A percentile compares a stretch with the other conserved stretches of the same genome.
phyloP scores from a whole-genome alignment of 2,329 filamentous ascomycete genomes.

The Stromatinia cepivora region DNA sequence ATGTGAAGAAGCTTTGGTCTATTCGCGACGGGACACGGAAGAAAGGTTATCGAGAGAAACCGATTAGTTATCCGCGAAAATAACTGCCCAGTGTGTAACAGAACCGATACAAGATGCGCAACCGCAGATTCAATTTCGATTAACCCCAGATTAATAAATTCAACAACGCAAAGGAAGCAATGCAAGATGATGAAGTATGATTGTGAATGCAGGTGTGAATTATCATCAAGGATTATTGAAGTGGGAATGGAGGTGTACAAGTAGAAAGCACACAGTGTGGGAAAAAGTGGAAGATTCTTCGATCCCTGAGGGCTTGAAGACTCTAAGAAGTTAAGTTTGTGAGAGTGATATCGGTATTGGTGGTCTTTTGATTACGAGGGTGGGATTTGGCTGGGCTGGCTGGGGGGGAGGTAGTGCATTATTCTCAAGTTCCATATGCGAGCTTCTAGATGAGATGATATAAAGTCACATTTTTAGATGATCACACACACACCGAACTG shows the following conservation, averaged over 20 bases:
- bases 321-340: not conserved
- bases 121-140: not conserved
- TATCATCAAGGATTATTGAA: conserved; percentile 7
- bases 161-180: conserved; percentile 11
- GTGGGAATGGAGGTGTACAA: not conserved
- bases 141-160: conserved; percentile 6
- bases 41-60: conserved; percentile 11
- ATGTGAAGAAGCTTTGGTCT: conserved; percentile 12
- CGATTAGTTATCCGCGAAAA: conserved; percentile 1
- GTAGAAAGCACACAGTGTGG: not conserved
- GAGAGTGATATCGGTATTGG: not conserved
- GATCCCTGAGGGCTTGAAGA: conserved; percentile 21
- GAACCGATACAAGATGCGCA: not conserved
- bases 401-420: not conserved
- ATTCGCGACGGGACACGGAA: conserved; percentile 20
- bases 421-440: not conserved
- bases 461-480: not conserved
- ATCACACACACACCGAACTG: not conserved
- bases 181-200: conserved; percentile 16
- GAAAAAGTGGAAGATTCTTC: conserved; percentile 16
- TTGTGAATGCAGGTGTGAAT: conserved; percentile 9
- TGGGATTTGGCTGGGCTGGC: not conserved
- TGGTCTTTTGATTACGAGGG: not conserved
- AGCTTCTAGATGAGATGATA: not conserved
- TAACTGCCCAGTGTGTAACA: not conserved